Percentiles rank a stretch among this genome's conserved stretches.
Conservation (phyloP, 2,329 filamentous ascomycete species). For the Trichothecium sympodiale region DNA sequence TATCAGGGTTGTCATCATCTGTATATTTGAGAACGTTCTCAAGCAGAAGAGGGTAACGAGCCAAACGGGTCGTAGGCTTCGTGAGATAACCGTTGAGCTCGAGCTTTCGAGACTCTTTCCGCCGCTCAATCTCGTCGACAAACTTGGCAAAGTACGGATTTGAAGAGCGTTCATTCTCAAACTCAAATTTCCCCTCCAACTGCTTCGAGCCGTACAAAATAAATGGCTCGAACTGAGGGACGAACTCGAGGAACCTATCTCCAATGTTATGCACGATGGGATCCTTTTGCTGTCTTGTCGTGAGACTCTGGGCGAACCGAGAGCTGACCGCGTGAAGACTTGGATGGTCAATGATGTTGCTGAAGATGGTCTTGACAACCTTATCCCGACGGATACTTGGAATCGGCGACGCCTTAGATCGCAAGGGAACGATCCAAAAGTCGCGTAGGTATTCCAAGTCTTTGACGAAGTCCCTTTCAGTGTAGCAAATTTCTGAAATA, state of each 20-base stretch:
- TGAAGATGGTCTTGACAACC: slow-evolving; percentile 90
- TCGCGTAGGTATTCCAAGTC: slow-evolving; percentile 94
- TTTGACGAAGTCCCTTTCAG: slow-evolving; percentile 96
- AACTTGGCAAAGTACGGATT: slow-evolving; percentile 83
- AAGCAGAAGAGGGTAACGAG: slow-evolving; percentile 82
- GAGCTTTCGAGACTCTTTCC: slow-evolving; percentile 92
- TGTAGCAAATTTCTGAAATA: slow-evolving; percentile 97
- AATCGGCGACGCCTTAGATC: slow-evolving; percentile 74
- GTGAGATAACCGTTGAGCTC: slow-evolving; percentile 96
- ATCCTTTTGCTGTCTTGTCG: slow-evolving; percentile 78
- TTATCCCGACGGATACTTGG: slow-evolving; percentile 78
- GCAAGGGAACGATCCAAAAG: slow-evolving; percentile 94
- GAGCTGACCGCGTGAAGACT: slow-evolving; percentile 85
- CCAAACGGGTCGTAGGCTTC: slow-evolving; percentile 90
- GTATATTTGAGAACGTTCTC: slow-evolving; percentile 91
- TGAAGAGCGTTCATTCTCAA: slow-evolving; percentile 84
- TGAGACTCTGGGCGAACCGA: slow-evolving; percentile 76
- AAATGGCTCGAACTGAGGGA: slow-evolving; percentile 88
- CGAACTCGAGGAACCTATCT: slow-evolving; percentile 88
- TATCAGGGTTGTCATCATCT: slow-evolving; percentile 78
- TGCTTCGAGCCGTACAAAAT: slow-evolving; percentile 95
- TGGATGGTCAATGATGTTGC: slow-evolving; percentile 76
- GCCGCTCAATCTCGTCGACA: slow-evolving; percentile 89
- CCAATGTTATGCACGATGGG: slow-evolving; percentile 83
- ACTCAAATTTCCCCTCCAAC: slow-evolving; percentile 93